phyloP scores from a whole-genome alignment of 495 filamentous ascomycete species.

The Clavariopsis aquatica region DNA sequence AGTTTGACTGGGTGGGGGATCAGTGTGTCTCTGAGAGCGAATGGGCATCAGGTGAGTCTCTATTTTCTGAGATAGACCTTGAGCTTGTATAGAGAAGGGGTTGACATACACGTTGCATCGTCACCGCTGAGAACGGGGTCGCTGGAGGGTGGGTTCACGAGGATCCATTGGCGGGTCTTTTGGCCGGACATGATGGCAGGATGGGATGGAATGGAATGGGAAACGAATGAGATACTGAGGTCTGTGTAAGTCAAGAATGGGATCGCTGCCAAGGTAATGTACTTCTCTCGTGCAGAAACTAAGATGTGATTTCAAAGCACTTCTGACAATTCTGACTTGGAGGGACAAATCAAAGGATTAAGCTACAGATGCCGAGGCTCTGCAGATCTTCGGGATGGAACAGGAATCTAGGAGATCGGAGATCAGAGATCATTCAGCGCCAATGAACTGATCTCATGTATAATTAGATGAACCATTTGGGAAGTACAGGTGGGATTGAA shows the following conservation, averaged over 20 bases:
- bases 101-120: constrained; percentile 53
- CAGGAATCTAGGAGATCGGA: too few species aligned
- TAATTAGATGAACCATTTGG: too few species aligned
- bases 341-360: not conserved
- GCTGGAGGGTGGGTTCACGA: constrained; percentile 38
- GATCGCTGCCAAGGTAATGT: not conserved
- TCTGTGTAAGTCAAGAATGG: not conserved
- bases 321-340: not conserved
- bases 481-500: too few species aligned
- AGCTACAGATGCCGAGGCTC: not conserved
- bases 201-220: not conserved
- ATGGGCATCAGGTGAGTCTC: too few species aligned
- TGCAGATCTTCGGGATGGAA: not conserved
- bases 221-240: not conserved
- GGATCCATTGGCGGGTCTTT: constrained; percentile 43
- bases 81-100: too few species aligned
- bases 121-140: constrained; percentile 46
- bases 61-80: too few species aligned
- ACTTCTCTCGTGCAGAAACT: not conserved
- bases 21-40: too few species aligned
- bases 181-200: constrained; percentile 13
- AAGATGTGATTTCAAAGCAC: not conserved
- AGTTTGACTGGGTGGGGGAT: too few species aligned
- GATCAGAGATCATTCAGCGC: too few species aligned
- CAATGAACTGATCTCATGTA: too few species aligned